Evolutionary conservation across 2,329 filamentous ascomycete species (phyloP), one percentile per base, ranked within the genome.

Genomic region (Penicillium sp.): DNA sequence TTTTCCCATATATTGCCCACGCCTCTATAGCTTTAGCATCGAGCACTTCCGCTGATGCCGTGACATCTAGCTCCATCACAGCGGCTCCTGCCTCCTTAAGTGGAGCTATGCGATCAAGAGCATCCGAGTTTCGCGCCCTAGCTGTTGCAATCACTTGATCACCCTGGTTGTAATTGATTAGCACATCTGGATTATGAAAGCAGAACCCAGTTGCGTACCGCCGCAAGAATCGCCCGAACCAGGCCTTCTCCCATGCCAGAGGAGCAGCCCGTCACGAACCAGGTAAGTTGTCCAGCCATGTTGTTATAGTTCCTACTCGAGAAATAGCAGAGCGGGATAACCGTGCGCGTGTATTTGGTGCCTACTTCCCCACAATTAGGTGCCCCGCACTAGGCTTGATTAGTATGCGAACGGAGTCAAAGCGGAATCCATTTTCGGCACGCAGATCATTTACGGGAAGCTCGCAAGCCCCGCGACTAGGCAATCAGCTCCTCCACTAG

Each of bases 51-150:
- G 65, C 60, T 1, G 60, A 38, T 2, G 60, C 58, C 5, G 67
- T 67, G 45, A 71, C 63, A 43, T 72, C 68, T 4, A 72, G 49
- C 23, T 60, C 52, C 25, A 73, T 43, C 11, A 61, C 57, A 2
- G 62, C 60, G 10, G 68, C 66, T 8, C 69, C 70, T 4, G 64
- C 61, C 2, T 63, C 53, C 43, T 67, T 61, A 41, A 74, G 54
- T 19, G 16, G 43, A 21, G 25, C 27, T 27, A 46, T 33, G 40
- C 21, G 23, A 43, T 43, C 3, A 16, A 43, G 3, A 25, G 15
- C 21, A 25, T 43, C 29, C 10, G 29, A 29, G 29, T 29, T 9
- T 29, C 29, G 29, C 29, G 29, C 29, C 9, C 29, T 29, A 29
- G 29, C 29, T 11, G 29, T 29, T 23, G 21, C 40, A 16, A 25